Base-by-base conservation (phyloP, 139 green algal genomes). In the Coelastrella sp. region DNA sequence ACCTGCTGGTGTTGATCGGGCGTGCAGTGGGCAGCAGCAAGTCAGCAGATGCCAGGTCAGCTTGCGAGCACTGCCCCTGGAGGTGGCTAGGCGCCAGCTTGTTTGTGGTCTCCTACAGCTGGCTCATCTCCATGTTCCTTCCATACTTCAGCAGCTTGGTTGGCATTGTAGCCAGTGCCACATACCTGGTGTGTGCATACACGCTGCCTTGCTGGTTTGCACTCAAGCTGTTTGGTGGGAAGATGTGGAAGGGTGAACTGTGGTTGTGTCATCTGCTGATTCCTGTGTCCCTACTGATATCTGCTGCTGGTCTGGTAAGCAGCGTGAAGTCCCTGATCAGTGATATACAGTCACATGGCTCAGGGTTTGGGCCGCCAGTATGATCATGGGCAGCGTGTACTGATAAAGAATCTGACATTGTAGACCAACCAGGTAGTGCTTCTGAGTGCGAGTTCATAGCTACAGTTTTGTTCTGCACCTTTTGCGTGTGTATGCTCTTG, bases 91-190 rank as follows among this genome's bases (percentile, higher is more conserved):
- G 74, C 0, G 74, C 87, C 5, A 92, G 89, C 9, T 61, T 82
- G 20, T 94, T 94, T 87, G 89, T 96, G 0, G 86, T 94, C 1
- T 49, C 66, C 15, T 96, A 96, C 87, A 91, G 79, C 12, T 94
- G 74, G 72, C 68, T 88, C 9, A 90, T 96, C 19, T 90, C 86
- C 58, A 92, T 95, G 58, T 87, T 83, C 11, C 57, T 96, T 61
- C 94, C 94, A 4, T 95, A 94, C 87, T 96, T 96, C 92, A 91
- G 74, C 84, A 92, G 90, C 1, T 86, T 96, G n/a, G 94, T 95
- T 9, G 92, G 94, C 84, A 92, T 95, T n/a, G 89, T 94, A 12
- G 93, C 93, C 25, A 78, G 57, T 22, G 83, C 88, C 3, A 95
- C 93, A n/a, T 95, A 95, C 89, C 92, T 95, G 12, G 86, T 91